Evolutionary conservation across 169 alveolate genomes (phyloP).

Genomic region (Plasmodium fragile): DNA sequence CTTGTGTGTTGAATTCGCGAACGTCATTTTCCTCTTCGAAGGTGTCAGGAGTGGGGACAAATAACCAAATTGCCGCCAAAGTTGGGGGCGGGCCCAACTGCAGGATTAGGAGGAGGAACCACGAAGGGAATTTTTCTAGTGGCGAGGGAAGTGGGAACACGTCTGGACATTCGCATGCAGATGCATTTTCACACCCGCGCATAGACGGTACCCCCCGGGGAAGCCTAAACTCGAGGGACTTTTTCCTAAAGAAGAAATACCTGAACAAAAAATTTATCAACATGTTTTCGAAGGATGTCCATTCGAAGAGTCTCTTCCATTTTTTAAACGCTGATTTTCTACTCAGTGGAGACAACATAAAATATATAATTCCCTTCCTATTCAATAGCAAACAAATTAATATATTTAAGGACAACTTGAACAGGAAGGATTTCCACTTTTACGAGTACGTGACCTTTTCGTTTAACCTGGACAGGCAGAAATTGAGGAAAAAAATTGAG

Average conservation of each 20-base stretch:
- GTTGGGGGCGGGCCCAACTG: neutral
- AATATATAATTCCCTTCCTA: slow-evolving; percentile 35
- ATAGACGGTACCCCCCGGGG: neutral
- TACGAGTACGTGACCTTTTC: slow-evolving; percentile 27
- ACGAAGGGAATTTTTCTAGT: neutral
- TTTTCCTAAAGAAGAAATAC: slow-evolving; percentile 31
- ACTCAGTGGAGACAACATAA: slow-evolving; percentile 24
- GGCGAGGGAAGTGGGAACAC: neutral
- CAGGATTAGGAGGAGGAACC: neutral
- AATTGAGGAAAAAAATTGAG: slow-evolving; percentile 9
- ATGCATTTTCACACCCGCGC: neutral
- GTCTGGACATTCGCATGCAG: neutral
- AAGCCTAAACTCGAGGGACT: neutral
- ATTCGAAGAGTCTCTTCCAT: slow-evolving; percentile 26
- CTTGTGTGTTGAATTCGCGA: neutral
- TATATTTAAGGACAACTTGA: slow-evolving; percentile 32
- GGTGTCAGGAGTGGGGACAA: neutral
- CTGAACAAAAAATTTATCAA: slow-evolving; percentile 37
- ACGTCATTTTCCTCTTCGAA: neutral
- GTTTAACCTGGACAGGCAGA: slow-evolving; percentile 20
- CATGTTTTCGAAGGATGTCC: slow-evolving; percentile 46
- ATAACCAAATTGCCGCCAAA: neutral
- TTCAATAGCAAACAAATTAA: slow-evolving; percentile 2
- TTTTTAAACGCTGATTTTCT: slow-evolving; percentile 57
- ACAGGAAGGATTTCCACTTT: slow-evolving; percentile 24